Conservation (phyloP, 2,329 filamentous ascomycete genomes). For the Arachnomyces sp. region DNA sequence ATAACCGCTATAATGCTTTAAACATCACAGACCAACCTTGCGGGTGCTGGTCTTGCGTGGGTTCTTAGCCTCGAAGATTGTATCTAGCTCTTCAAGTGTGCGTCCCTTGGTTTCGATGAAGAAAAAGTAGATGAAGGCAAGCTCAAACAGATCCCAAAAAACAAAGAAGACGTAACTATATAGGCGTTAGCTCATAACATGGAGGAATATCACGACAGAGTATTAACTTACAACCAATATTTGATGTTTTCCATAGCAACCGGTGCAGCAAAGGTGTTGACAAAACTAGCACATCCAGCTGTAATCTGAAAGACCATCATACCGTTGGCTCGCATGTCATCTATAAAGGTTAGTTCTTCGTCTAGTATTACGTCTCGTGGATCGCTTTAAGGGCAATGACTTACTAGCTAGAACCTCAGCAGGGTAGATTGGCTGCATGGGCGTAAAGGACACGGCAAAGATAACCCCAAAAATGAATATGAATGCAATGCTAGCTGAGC, state of each 20-base stretch:
- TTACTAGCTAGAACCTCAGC: conserved; percentile 33
- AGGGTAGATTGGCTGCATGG: conserved; percentile 31
- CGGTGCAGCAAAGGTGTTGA: conserved; percentile 28
- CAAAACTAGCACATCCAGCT: conserved; percentile 30
- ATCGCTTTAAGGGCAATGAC: too few relatives aligned
- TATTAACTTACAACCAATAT: too few relatives aligned
- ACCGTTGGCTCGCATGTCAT: conserved; percentile 34
- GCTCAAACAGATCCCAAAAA: conserved; percentile 40
- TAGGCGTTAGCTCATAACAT: conserved; percentile 28
- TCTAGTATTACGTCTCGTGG: too few relatives aligned
- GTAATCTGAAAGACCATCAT: conserved; percentile 32
- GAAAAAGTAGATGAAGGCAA: conserved; percentile 33
- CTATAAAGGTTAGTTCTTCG: too few relatives aligned
- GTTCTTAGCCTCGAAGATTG: conserved; percentile 29
- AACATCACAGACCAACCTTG: too few relatives aligned
- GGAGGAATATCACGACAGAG: conserved; percentile 18
- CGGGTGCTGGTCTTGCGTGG: conserved; percentile 26
- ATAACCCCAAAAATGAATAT: too few relatives aligned
- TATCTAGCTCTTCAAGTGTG: conserved; percentile 27
- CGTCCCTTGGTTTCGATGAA: too few relatives aligned
- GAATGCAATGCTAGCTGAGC: too few relatives aligned
- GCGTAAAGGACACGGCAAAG: too few relatives aligned
- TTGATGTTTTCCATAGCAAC: conserved; percentile 22
- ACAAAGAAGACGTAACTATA: conserved; percentile 42
- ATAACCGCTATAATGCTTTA: too few relatives aligned